Evolutionary conservation across 192 early-diverging fungal species (phyloP), one percentile per base, ranked within the genome.

Genomic region (Coemansia sp.): DNA sequence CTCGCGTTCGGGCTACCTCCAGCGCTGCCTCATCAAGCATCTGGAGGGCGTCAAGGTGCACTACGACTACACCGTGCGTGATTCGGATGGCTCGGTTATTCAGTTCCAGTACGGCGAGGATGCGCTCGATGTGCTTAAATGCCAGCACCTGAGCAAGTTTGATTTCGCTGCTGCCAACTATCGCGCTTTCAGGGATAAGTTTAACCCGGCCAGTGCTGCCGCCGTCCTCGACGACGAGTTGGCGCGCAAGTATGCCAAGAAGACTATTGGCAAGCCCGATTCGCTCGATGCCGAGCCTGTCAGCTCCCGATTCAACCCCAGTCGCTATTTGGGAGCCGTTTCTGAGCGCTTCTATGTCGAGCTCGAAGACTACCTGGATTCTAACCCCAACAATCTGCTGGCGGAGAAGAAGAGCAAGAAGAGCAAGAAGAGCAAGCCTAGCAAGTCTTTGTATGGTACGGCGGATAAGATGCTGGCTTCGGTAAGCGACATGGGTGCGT

Each of bases 91-190:
- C 5, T 94, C 92, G 21, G 87, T 99, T 12, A 75, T 99, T 9
- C 95, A 99, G 85, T 99, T 99, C 90, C 92, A 92, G 64, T 99
- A 99, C 73, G 98, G 98, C 68, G 97, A 99, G 86, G 98, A 99
- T 65, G 91, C 92, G 10, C 82, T 99, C 12, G 98, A 99, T 83
- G 93, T 98, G 69, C 89, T 91, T 69, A 98, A 98, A 78, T 90
- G 94, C 66, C 95, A 94, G 76, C 90, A 94, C 53, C 86, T 99
- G 65, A 80, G 78, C 50, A 85, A 98, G 76, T 97, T 98, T 75
- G 92, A 93, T 77, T 97, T 99, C 82, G 93, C 90, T 68, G 95
- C 95, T 0, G 85, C 92, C 73, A 99, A 99, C 80, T 94, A 91
- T 75, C 76, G 87, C 42, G 89, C 92, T 0, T 85, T 98, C 8